A percentile compares a stretch with the other conserved stretches of the same genome.
These are phyloP conservation scores for Russula compacta DNA, from an alignment of 768 basidiomycete species.

Conservation along the genomic window DNA sequence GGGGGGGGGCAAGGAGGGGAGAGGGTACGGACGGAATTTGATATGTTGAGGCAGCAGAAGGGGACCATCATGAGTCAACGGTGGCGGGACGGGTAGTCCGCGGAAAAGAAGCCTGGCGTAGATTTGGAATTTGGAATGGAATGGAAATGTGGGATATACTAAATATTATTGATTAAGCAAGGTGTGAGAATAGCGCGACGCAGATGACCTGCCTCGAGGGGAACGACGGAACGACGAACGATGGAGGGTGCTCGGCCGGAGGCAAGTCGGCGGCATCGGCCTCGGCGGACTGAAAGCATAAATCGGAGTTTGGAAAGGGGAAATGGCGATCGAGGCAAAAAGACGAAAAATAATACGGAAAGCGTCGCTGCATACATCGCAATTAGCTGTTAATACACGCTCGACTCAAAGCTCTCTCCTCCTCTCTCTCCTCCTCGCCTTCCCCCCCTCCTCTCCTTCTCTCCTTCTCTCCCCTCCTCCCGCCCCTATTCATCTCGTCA, in stretches of 20 bases:
- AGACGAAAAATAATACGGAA: neutral
- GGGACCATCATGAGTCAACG: neutral
- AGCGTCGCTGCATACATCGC: neutral
- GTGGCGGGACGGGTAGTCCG: constrained; percentile 4
- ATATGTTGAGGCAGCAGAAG: neutral
- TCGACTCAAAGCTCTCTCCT: neutral
- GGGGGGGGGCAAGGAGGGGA: neutral
- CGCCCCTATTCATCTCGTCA: neutral
- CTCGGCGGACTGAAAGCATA: neutral
- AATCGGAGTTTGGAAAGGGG: constrained; percentile 6
- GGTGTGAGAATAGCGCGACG: neutral
- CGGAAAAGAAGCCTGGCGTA: constrained; percentile 5
- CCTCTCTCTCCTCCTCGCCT: neutral
- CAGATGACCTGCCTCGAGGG: constrained; percentile 19
- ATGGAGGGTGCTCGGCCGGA: neutral
- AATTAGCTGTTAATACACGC: neutral
- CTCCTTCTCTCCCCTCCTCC: neutral
- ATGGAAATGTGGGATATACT: neutral
- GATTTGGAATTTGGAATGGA: neutral
- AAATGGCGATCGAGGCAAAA: neutral
- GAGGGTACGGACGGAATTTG: neutral
- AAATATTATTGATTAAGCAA: neutral
- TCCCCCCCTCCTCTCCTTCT: neutral
- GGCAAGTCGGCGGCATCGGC: neutral
- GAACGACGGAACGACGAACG: neutral